Evolutionary conservation across 1,139 yeast genomes (phyloP).

Genomic region (Hyphopichia burtonii): DNA sequence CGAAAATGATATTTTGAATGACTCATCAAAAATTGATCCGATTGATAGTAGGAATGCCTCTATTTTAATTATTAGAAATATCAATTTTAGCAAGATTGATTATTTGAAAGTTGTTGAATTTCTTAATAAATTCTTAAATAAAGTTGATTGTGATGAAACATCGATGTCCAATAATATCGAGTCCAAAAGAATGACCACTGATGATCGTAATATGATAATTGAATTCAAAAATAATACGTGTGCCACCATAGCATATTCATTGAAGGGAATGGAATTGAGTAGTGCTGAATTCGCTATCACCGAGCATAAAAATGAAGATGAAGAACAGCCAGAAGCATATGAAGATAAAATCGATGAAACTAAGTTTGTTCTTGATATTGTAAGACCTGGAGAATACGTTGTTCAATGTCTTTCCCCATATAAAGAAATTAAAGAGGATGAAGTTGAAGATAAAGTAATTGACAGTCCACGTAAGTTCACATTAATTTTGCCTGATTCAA

Average conservation of each 20-base stretch:
- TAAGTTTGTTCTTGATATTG: slow-evolving; percentile 26
- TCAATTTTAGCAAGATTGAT: slow-evolving; percentile 42
- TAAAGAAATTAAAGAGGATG: slow-evolving; percentile 13
- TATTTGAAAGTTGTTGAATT: slow-evolving; percentile 41
- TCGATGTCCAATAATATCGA: slow-evolving; percentile 28
- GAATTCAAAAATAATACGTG: slow-evolving; percentile 54
- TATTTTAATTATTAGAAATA: slow-evolving; percentile 47
- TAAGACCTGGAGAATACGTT: slow-evolving; percentile 66
- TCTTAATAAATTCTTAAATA: slow-evolving; percentile 40
- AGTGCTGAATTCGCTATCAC: slow-evolving; percentile 24
- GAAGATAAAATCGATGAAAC: slow-evolving; percentile 11
- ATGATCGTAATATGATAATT: slow-evolving; percentile 42
- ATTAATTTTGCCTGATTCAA: slow-evolving; percentile 22
- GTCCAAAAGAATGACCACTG: slow-evolving; percentile 31
- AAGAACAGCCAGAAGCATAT: slow-evolving; percentile 4
- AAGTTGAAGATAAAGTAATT: slow-evolving; percentile 23
- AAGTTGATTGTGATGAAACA: slow-evolving; percentile 33
- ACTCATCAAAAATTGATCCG: slow-evolving; percentile 49
- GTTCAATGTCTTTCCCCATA: slow-evolving; percentile 30
- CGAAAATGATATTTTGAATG: slow-evolving; percentile 36
- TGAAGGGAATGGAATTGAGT: slow-evolving; percentile 37
- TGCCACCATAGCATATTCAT: slow-evolving; percentile 59
- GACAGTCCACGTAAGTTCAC: slow-evolving; percentile 41
- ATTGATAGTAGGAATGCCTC: slow-evolving; percentile 50
- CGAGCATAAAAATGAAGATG: slow-evolving; percentile 8